A percentile compares a stretch with the other conserved stretches of the same genome.
Evolutionary conservation across 2,329 filamentous ascomycete species (phyloP).

Genomic region (Ramularia endophylla): DNA sequence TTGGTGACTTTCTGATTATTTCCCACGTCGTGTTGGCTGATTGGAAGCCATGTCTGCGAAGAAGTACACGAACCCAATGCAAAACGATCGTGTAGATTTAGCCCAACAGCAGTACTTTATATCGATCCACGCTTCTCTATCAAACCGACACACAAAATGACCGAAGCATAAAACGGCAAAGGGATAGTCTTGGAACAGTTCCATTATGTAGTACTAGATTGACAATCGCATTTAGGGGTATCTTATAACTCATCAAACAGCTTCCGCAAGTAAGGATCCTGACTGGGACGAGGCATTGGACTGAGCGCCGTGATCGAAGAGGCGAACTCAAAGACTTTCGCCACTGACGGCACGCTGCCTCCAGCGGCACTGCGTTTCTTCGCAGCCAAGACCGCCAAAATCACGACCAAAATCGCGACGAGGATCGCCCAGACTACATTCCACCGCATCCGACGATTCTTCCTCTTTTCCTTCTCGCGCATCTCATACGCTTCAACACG

Average conservation of each 20-base stretch:
- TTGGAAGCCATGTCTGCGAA: no score
- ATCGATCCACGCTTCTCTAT: no score
- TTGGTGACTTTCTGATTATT: no score
- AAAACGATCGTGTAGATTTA: no score
- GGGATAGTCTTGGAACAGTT: no score
- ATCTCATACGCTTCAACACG: conserved; percentile 63
- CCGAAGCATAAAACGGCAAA: no score
- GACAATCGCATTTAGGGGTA: conserved; percentile 1
- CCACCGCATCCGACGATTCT: conserved; percentile 43
- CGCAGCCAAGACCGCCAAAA: conserved; percentile 22
- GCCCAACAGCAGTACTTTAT: no score
- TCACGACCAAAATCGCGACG: conserved; percentile 18
- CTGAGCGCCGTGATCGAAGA: conserved; percentile 14
- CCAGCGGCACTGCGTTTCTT: conserved; percentile 21
- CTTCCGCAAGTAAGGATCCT: conserved; percentile 25
- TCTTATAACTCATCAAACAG: conserved; percentile 27
- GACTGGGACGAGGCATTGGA: conserved; percentile 12
- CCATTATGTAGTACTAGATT: no score
- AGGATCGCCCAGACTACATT: conserved; percentile 24
- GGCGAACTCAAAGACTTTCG: conserved; percentile 16
- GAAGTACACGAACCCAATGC: no score
- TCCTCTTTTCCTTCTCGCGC: conserved; percentile 62
- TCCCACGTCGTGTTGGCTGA: no score
- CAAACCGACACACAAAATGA: no score
- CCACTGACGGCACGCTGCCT: conserved; percentile 13